Evolutionary conservation across 352 stramenopile species (phyloP).

Genomic region (Pythium rhizo-oryzae): DNA sequence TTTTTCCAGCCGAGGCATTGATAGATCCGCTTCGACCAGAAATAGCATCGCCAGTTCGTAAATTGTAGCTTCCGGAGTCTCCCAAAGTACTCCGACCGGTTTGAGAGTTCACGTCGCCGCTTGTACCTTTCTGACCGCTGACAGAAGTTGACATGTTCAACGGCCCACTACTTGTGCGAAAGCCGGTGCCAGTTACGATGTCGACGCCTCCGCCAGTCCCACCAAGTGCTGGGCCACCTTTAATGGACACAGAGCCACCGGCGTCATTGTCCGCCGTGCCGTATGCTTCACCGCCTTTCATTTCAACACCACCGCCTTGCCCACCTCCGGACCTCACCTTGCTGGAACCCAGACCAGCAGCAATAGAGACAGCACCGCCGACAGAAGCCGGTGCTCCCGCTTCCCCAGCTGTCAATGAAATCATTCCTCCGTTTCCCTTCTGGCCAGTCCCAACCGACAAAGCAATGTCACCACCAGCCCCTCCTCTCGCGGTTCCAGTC

Average conservation of each 20-base stretch:
- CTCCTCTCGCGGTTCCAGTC: conserved; percentile 76
- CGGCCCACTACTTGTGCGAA: conserved; percentile 53
- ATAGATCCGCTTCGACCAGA: conserved; percentile 45
- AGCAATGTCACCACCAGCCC: conserved; percentile 76
- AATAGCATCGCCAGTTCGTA: conserved; percentile 64
- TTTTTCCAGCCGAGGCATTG: conserved; percentile 57
- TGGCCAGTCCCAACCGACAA: conserved; percentile 83
- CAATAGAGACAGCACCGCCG: conserved; percentile 56
- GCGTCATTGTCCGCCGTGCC: conserved; percentile 44
- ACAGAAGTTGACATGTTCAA: conserved; percentile 66
- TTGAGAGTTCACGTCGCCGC: conserved; percentile 65
- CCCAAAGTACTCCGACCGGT: conserved; percentile 58
- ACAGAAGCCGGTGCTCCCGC: conserved; percentile 42
- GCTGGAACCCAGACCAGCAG: conserved; percentile 51
- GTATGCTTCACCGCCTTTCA: conserved; percentile 59
- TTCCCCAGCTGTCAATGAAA: conserved; percentile 70
- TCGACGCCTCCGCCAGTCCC: conserved; percentile 57
- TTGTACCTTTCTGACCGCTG: conserved; percentile 65
- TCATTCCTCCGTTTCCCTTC: conserved; percentile 80
- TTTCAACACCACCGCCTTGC: conserved; percentile 56
- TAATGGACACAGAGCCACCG: conserved; percentile 49
- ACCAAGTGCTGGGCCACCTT: conserved; percentile 48
- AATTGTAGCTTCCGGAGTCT: conserved; percentile 56
- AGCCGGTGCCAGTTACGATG: conserved; percentile 43
- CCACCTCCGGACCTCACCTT: conserved; percentile 47